Conservation (phyloP, 2,329 filamentous ascomycete species). For the Bimuria novae-zelandiae region DNA sequence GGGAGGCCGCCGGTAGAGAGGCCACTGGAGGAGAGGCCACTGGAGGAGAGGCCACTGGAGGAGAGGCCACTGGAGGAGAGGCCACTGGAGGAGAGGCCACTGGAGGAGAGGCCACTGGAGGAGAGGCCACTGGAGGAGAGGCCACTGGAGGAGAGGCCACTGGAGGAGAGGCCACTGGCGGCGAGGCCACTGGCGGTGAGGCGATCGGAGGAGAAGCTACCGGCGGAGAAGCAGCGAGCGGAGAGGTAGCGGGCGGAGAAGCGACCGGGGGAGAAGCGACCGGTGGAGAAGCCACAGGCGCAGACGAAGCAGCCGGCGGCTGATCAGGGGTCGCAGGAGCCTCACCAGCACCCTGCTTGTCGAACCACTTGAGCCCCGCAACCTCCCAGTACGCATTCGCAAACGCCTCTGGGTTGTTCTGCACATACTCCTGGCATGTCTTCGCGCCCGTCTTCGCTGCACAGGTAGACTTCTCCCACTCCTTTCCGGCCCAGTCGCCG, state of each 20-base stretch:
- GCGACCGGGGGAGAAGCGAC: too few species aligned
- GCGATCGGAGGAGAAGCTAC: neutral
- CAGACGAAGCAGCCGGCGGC: neutral
- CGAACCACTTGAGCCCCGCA: conserved; percentile 35
- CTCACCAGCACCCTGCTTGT: conserved; percentile 1
- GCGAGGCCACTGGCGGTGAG: too few species aligned
- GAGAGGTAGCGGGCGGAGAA: too few species aligned
- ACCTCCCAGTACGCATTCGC: conserved; percentile 42
- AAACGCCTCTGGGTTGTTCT: conserved; percentile 36
- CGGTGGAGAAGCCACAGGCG: neutral
- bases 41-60: neutral
- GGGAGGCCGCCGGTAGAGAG: neutral
- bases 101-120: neutral
- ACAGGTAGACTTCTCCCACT: conserved; percentile 57
- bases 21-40: neutral
- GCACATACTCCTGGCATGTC: conserved; percentile 46
- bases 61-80: neutral
- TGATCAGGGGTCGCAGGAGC: neutral
- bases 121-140: neutral
- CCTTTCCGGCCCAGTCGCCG: conserved; percentile 58
- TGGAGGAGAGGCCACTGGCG: too few species aligned
- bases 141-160: neutral
- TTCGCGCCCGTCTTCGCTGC: conserved; percentile 50
- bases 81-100: neutral
- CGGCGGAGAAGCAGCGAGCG: neutral